Evolutionary conservation across 495 filamentous ascomycete genomes (phyloP).

Genomic region (Sabuloglossum arenarium): DNA sequence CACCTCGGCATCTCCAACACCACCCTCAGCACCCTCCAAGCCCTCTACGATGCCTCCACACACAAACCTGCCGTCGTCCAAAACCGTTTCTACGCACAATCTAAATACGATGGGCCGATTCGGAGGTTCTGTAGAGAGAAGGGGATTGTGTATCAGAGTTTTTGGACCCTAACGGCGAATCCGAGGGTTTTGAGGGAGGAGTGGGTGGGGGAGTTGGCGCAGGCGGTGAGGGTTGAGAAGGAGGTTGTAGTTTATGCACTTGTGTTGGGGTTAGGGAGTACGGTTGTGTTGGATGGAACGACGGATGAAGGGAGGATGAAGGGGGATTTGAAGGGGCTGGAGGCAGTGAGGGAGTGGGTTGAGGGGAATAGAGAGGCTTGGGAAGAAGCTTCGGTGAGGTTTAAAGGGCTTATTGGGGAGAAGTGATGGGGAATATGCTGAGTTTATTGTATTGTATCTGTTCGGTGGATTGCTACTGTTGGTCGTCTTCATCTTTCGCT

Average conservation of each 20-base stretch:
- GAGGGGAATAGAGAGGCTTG: neutral
- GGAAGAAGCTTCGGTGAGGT: neutral
- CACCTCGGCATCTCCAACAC: conserved; percentile 58
- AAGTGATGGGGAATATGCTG: neutral
- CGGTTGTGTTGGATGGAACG: conserved; percentile 50
- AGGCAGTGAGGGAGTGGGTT: conserved; percentile 23
- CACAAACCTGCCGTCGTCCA: conserved; percentile 48
- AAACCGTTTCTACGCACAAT: conserved; percentile 46
- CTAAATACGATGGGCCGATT: conserved; percentile 36
- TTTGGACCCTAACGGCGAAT: conserved; percentile 66
- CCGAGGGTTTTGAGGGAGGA: conserved; percentile 30
- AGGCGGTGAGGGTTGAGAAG: no score
- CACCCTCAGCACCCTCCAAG: conserved; percentile 26
- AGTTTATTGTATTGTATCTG: no score
- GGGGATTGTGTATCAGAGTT: conserved; percentile 47
- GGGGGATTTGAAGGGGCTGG: conserved; percentile 36
- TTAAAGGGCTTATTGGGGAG: neutral
- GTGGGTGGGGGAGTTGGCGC: no score
- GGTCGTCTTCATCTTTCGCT: no score
- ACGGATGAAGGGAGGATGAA: conserved; percentile 40
- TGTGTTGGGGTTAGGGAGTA: conserved; percentile 34
- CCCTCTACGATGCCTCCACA: no score
- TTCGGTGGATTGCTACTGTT: no score
- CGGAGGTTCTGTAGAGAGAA: conserved; percentile 39
- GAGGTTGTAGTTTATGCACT: conserved; percentile 45